Conservation (phyloP, 306 rosid genomes). For the Alnus rubra region DNA sequence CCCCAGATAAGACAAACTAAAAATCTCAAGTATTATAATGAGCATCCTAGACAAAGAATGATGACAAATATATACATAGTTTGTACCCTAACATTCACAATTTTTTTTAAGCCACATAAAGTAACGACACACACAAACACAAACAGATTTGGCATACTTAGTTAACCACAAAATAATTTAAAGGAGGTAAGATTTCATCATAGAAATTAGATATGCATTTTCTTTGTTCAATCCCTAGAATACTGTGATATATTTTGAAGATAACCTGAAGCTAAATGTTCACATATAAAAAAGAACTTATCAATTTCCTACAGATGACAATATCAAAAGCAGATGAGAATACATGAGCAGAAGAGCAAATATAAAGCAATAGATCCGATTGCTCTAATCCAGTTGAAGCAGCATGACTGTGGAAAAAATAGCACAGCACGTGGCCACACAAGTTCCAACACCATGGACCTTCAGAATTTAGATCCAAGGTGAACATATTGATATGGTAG, state of each 20-base stretch:
- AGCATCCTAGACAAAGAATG: no score
- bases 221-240: neutral
- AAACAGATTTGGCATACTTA: neutral
- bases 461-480: neutral
- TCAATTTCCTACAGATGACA: neutral
- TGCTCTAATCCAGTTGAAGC: neutral
- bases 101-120: neutral
- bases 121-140: neutral
- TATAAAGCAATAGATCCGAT: neutral
- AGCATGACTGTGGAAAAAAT: no score
- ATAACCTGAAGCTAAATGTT: neutral
- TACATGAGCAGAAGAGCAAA: neutral
- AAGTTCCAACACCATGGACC: neutral
- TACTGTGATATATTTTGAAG: neutral
- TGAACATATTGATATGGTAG: neutral
- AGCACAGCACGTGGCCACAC: neutral
- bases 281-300: neutral
- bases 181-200: neutral
- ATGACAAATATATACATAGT: no score
- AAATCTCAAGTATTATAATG: neutral
- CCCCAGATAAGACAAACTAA: neutral
- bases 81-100: neutral
- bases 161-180: neutral
- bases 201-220: neutral
- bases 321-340: neutral